Percentiles rank a stretch among this genome's conserved stretches.
These are phyloP conservation scores for Pythium apleroticum DNA, from an alignment of 352 stramenopile genomes.

Conservation along the genomic window DNA sequence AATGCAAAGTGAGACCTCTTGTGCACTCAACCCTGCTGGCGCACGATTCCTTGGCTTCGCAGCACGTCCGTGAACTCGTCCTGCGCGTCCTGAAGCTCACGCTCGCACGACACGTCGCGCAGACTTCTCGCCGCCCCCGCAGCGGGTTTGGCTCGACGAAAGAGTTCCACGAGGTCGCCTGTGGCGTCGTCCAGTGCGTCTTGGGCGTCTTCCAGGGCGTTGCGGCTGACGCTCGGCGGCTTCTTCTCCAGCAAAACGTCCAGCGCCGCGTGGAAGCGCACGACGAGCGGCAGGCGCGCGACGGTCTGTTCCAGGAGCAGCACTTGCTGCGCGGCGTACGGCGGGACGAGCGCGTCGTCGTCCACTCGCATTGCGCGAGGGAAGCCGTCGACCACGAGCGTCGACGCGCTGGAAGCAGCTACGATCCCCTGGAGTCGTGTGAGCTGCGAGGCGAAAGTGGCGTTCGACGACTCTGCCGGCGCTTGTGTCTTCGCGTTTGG, in stretches of 20 bases:
- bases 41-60: not conserved
- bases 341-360: conserved; percentile 19
- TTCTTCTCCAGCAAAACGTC: conserved; percentile 47
- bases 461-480: not conserved
- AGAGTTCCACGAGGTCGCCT: conserved; percentile 32
- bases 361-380: conserved; percentile 19
- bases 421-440: conserved; percentile 27
- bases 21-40: not conserved
- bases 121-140: not conserved
- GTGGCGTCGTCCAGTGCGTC: conserved; percentile 36
- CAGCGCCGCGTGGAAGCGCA: conserved; percentile 44
- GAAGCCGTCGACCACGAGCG: conserved; percentile 49
- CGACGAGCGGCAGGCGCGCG: conserved; percentile 28
- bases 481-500: not conserved
- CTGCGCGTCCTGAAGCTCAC: conserved; percentile 36
- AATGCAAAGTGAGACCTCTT: conserved; percentile 1
- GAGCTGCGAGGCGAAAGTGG: conserved; percentile 5
- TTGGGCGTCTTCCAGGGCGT: conserved; percentile 44
- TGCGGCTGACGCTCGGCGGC: conserved; percentile 25
- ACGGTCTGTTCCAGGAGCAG: conserved; percentile 39
- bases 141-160: conserved; percentile 10
- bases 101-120: conserved; percentile 45
- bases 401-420: conserved; percentile 18
- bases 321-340: conserved; percentile 51
- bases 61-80: conserved; percentile 39